These are phyloP conservation scores for Haematococcus lacustris DNA, from an alignment of 139 green algal genomes.

Conservation along the genomic window DNA sequence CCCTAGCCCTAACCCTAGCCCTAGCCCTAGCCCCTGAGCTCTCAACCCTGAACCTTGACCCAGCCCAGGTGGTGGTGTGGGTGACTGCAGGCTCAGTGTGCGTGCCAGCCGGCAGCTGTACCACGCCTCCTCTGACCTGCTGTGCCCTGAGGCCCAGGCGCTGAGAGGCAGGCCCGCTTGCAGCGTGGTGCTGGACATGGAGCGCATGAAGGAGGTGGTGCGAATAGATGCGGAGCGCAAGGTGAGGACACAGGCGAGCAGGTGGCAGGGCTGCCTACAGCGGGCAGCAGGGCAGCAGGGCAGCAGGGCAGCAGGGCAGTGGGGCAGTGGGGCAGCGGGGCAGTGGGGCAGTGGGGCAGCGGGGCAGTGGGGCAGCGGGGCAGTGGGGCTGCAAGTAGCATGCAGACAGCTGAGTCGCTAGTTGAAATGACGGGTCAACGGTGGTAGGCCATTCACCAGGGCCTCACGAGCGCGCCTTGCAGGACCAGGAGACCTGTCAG, in stretches of 20 bases:
- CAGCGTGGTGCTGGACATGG: not conserved
- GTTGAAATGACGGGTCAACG: not conserved
- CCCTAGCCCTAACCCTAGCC: too few species aligned
- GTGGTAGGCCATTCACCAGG: not conserved
- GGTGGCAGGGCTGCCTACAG: too few species aligned
- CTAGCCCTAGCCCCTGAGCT: too few species aligned
- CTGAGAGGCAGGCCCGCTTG: not conserved
- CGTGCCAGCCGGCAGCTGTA: constrained; percentile 1
- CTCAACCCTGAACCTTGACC: too few species aligned
- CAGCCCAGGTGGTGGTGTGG: too few species aligned
- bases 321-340: not conserved
- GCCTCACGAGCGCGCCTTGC: not conserved
- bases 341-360: not conserved
- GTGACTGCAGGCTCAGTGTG: constrained; percentile 1
- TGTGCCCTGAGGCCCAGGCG: not conserved
- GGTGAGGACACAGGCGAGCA: too few species aligned
- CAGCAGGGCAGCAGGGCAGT: too few species aligned
- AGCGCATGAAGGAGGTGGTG: not conserved
- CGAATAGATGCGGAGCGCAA: not conserved
- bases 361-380: not conserved
- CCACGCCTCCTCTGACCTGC: constrained; percentile 4
- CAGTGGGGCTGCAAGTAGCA: not conserved
- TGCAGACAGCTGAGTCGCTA: not conserved
- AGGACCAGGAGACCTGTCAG: not conserved
- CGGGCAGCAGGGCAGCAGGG: too few species aligned